These are phyloP conservation scores for Ambrosiella xylebori DNA, from an alignment of 2,329 filamentous ascomycete genomes.

Conservation along the genomic window DNA sequence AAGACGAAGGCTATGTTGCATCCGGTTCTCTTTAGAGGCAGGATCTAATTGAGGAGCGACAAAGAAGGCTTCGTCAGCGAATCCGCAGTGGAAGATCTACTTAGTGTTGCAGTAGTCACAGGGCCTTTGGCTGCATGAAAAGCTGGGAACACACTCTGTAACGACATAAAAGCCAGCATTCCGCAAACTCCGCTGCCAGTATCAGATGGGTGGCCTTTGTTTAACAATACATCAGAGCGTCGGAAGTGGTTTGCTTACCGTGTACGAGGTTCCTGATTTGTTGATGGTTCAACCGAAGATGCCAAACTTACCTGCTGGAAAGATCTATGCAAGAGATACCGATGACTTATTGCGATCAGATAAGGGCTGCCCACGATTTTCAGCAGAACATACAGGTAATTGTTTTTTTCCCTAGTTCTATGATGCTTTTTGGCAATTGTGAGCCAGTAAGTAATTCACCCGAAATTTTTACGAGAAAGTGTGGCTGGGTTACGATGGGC, in stretches of 20 bases:
- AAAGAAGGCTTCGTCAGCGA: background rate
- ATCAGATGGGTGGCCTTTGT: background rate
- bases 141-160: background rate
- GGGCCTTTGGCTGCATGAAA: background rate
- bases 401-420: background rate
- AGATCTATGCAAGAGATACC: too few relatives aligned
- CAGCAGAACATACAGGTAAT: background rate
- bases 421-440: background rate
- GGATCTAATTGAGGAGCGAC: background rate
- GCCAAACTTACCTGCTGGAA: too few relatives aligned
- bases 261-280: background rate
- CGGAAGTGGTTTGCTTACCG: background rate
- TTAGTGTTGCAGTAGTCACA: background rate
- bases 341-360: too few relatives aligned
- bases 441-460: background rate
- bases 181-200: background rate
- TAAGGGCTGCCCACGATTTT: too few relatives aligned
- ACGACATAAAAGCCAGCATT: background rate
- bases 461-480: conserved; percentile 1
- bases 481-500: conserved; percentile 1
- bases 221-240: background rate
- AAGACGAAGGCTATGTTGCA: background rate
- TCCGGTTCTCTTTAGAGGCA: background rate
- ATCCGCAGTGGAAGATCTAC: background rate
- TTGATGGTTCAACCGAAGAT: too few relatives aligned